A percentile compares a stretch with the other conserved stretches of the same genome.
Conservation (phyloP, 2,329 filamentous ascomycete species). For the Polytolypa hystricis region DNA sequence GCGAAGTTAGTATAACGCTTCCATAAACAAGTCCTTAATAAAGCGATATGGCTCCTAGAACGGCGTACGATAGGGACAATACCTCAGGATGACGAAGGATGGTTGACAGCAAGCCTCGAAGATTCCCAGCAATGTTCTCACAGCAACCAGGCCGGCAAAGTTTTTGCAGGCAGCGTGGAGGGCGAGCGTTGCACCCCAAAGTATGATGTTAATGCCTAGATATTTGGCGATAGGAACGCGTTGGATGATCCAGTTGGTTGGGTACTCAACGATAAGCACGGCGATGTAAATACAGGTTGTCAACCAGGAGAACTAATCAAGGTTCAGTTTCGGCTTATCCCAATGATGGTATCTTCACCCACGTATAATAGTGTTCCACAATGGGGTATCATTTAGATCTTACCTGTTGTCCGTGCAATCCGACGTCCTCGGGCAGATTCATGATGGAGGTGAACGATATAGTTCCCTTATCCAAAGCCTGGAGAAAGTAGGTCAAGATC, state of each 20-base stretch:
- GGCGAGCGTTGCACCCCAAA: slow-evolving; percentile 52
- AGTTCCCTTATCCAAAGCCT: slow-evolving; percentile 36
- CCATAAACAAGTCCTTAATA: too few species aligned
- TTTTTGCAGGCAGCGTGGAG: slow-evolving; percentile 50
- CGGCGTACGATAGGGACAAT: too few species aligned
- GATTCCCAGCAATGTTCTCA: slow-evolving; percentile 57
- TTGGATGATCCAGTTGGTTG: slow-evolving; percentile 54
- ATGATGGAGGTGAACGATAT: slow-evolving; percentile 32
- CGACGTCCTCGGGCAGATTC: slow-evolving; percentile 35
- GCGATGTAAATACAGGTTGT: slow-evolving; percentile 65
- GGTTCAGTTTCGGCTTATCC: neutral
- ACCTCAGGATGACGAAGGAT: slow-evolving; percentile 51
- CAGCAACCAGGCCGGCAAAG: slow-evolving; percentile 48
- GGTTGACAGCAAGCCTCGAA: slow-evolving; percentile 63
- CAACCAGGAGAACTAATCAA: slow-evolving; percentile 54
- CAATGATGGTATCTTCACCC: slow-evolving; percentile 5
- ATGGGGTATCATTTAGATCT: neutral
- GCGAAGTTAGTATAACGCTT: too few species aligned
- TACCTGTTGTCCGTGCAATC: slow-evolving; percentile 34
- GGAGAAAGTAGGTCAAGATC: slow-evolving; percentile 63
- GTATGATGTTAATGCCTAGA: slow-evolving; percentile 50
- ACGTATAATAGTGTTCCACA: slow-evolving; percentile 13
- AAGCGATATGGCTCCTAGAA: too few species aligned
- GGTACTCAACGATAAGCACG: slow-evolving; percentile 60
- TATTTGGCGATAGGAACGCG: slow-evolving; percentile 59